Evolutionary conservation across 208 protist genomes (phyloP).

Genomic region (Dictyostelium gargantuum): DNA sequence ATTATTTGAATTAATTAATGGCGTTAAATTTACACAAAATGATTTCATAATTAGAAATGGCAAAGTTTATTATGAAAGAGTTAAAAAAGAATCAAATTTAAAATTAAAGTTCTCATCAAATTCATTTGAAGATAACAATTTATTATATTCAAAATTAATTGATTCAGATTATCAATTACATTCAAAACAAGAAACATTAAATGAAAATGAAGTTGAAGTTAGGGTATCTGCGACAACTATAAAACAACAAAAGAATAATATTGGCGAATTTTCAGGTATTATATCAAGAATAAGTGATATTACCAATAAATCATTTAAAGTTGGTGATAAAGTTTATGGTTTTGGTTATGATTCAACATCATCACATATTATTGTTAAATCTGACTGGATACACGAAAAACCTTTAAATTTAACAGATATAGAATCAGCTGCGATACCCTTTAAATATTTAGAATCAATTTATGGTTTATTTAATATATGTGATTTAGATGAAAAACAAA

Average conservation of each 20-base stretch:
- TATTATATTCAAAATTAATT: not conserved
- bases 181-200: not conserved
- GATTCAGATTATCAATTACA: not conserved
- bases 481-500: not conserved
- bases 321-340: conserved; percentile 79
- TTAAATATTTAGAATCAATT: not conserved
- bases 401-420: not conserved
- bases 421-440: not conserved
- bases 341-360: not conserved
- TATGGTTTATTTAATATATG: conserved; percentile 17
- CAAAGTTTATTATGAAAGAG: not conserved
- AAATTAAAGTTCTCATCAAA: not conserved
- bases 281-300: conserved; percentile 76
- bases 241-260: not conserved
- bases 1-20: too few relatives aligned
- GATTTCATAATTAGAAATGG: not conserved
- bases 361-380: not conserved
- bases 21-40: not conserved
- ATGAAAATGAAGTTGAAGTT: conserved; percentile 10
- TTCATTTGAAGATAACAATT: not conserved
- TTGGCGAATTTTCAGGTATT: conserved; percentile 68
- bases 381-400: not conserved
- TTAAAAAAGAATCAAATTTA: not conserved
- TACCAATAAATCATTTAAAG: conserved; percentile 62
- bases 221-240: not conserved